Conservation (phyloP, 805 yeast genomes). For the Zygosaccharomyces siamensis region DNA sequence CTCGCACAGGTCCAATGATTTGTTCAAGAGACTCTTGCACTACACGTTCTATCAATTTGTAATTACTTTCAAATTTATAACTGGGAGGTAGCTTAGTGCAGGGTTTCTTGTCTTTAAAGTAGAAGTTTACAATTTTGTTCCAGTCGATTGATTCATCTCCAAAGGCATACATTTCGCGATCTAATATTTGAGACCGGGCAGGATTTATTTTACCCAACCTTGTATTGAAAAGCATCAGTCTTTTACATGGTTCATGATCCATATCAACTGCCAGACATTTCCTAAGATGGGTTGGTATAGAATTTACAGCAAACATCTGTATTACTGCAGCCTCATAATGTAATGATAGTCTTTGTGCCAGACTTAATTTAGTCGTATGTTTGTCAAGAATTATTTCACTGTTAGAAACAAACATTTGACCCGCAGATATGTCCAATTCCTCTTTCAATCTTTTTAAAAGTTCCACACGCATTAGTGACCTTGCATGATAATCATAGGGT, state of each 20-base stretch:
- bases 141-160: constrained; percentile 34
- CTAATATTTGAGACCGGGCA: constrained; percentile 40
- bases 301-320: constrained; percentile 48
- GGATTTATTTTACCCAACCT: constrained; percentile 37
- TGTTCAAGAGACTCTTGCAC: constrained; percentile 11
- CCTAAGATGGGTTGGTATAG: constrained; percentile 50
- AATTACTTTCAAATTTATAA: constrained; percentile 16
- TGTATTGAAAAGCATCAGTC: constrained; percentile 48
- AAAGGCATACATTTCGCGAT: constrained; percentile 41
- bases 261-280: constrained; percentile 75
- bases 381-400: constrained; percentile 29
- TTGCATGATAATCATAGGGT: constrained; percentile 40
- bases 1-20: constrained; percentile 16
- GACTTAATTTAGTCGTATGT: constrained; percentile 21
- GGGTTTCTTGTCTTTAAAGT: constrained; percentile 41
- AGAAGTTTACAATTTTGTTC: constrained; percentile 38
- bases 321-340: constrained; percentile 34
- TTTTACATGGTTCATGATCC: constrained; percentile 59
- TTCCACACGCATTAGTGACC: constrained; percentile 23
- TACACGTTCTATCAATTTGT: constrained; percentile 13
- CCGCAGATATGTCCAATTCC: constrained; percentile 27
- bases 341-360: constrained; percentile 29
- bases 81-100: constrained; percentile 23
- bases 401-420: constrained; percentile 20
- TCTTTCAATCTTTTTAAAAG: constrained; percentile 21